A percentile compares a stretch with the other conserved stretches of the same genome.
Conservation (phyloP, 306 rosid genomes). For the Medicago truncatula region DNA sequence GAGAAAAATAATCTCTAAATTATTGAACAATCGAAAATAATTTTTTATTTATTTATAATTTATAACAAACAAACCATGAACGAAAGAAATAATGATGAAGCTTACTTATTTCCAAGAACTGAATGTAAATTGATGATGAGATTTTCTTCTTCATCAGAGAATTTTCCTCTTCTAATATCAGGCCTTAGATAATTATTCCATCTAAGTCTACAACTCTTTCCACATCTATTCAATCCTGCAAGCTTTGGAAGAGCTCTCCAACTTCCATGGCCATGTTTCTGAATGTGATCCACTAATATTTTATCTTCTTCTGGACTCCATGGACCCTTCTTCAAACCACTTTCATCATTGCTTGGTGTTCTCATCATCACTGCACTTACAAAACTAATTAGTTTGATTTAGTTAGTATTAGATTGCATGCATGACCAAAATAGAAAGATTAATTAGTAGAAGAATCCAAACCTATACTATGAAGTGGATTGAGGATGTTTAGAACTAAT, state of each 20-base stretch:
- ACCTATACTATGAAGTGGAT: conserved; percentile 40
- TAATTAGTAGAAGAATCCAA: conserved; percentile 27
- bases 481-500: not conserved
- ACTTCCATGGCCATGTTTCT: conserved; percentile 74
- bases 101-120: conserved; percentile 78
- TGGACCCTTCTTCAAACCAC: conserved; percentile 59
- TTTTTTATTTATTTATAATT: too few species aligned
- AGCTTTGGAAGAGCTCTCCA: conserved; percentile 82
- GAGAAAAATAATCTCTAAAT: too few species aligned
- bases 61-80: too few species aligned
- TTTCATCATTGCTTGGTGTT: conserved; percentile 36
- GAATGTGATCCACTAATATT: conserved; percentile 46
- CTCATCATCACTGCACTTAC: conserved; percentile 45
- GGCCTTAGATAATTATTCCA: conserved; percentile 89
- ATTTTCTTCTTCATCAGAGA: conserved; percentile 63
- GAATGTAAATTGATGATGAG: conserved; percentile 70
- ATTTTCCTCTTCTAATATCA: conserved; percentile 79
- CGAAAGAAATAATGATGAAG: not conserved
- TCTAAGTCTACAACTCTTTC: conserved; percentile 78
- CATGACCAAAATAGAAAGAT: conserved; percentile 15
- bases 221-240: conserved; percentile 89
- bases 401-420: conserved; percentile 8
- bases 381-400: conserved; percentile 2
- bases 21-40: too few species aligned
- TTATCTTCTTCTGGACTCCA: conserved; percentile 61